A percentile compares a stretch with the other conserved stretches of the same genome.
phyloP scores from a whole-genome alignment of 73 alveolate species.

The Tetrahymena elliotti region DNA sequence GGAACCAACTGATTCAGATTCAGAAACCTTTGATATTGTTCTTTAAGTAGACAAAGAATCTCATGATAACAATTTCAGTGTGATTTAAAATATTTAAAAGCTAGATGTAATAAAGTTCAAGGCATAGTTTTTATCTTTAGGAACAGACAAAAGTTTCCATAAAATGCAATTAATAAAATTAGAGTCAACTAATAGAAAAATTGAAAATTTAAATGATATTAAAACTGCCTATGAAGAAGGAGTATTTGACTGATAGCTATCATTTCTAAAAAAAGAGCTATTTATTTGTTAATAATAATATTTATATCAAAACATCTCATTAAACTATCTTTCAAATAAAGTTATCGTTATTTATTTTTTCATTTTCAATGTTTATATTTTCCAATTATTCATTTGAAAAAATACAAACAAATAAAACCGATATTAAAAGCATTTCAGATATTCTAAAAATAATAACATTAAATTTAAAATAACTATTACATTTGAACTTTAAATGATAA shows the following conservation, averaged over 20 bases:
- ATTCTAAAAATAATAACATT: too few relatives aligned
- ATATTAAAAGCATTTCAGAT: too few relatives aligned
- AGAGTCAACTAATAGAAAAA: background rate
- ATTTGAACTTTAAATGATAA: too few relatives aligned
- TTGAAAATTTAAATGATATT: background rate
- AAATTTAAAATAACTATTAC: too few relatives aligned
- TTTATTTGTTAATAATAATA: too few relatives aligned
- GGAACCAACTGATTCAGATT: background rate
- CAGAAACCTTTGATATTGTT: background rate
- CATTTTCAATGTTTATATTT: background rate
- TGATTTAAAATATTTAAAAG: background rate
- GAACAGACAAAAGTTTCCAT: background rate
- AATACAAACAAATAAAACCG: too few relatives aligned
- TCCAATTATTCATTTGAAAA: too few relatives aligned
- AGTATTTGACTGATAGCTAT: background rate
- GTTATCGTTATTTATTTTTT: too few relatives aligned
- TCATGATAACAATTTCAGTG: background rate
- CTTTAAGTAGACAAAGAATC: background rate
- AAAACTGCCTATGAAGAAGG: background rate
- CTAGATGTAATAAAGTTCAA: background rate
- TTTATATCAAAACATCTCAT: too few relatives aligned
- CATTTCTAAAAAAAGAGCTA: background rate
- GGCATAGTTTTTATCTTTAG: background rate
- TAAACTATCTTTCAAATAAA: too few relatives aligned
- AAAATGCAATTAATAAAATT: background rate